Conservation (phyloP, 75 land plant species). For the Pinus taeda region DNA sequence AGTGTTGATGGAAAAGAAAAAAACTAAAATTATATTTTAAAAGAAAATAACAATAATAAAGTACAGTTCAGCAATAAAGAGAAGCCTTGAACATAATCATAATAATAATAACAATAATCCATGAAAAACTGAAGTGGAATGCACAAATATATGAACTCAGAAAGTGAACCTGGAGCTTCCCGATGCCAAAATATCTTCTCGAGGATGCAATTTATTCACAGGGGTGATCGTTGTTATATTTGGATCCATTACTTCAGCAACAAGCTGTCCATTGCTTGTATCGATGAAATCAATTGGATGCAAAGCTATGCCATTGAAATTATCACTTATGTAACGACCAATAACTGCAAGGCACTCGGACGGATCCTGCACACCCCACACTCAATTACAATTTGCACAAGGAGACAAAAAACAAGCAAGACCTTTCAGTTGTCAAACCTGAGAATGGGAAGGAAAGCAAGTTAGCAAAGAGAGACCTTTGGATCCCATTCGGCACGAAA, state of each 20-base stretch:
- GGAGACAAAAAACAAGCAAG: background rate
- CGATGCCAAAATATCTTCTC: conserved; percentile 83
- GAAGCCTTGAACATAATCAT: background rate
- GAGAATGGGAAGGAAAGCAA: background rate
- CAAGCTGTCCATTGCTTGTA: conserved; percentile 77
- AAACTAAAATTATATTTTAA: background rate
- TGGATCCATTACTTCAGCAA: conserved; percentile 84
- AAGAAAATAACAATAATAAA: background rate
- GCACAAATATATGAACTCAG: background rate
- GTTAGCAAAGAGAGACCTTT: conserved; percentile 49
- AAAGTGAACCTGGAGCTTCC: conserved; percentile 89
- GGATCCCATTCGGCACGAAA: conserved; percentile 99
- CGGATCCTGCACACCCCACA: conserved; percentile 55
- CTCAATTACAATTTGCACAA: background rate
- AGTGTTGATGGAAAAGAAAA: background rate
- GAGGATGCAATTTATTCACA: conserved; percentile 97
- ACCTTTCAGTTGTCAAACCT: background rate
- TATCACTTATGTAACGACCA: conserved; percentile 96
- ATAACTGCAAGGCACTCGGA: conserved; percentile 83
- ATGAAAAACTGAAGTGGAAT: background rate
- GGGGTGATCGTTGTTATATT: conserved; percentile 86
- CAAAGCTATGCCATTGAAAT: conserved; percentile 79
- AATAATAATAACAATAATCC: background rate
- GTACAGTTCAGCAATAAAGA: background rate
- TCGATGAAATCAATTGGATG: conserved; percentile 99